A percentile compares a stretch with the other conserved stretches of the same genome.
phyloP scores from a whole-genome alignment of 1,284 basidiomycete species.

The Tilletia caries region DNA sequence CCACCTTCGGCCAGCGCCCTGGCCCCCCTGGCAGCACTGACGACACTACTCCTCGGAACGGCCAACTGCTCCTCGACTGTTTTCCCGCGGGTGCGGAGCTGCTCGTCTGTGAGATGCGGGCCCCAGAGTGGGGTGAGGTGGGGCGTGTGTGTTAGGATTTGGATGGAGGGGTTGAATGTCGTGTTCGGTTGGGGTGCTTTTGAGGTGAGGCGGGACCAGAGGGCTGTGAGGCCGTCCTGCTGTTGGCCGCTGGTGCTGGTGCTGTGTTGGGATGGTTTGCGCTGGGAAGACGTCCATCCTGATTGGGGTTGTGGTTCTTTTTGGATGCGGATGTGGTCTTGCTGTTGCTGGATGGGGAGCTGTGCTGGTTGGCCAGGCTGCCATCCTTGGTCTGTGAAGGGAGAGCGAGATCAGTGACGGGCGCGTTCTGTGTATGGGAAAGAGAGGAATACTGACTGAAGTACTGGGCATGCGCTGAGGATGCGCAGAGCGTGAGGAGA shows the following conservation, averaged over 20 bases:
- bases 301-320: background rate
- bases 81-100: background rate
- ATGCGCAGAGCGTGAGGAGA: background rate
- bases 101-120: background rate
- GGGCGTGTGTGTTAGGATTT: background rate
- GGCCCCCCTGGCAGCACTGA: background rate
- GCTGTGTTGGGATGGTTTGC: background rate
- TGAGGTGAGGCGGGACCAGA: background rate
- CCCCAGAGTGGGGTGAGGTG: background rate
- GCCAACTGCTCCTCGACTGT: constrained; percentile 3
- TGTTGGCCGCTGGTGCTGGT: too few species aligned
- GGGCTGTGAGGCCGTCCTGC: background rate
- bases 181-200: background rate
- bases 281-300: background rate
- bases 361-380: constrained; percentile 1
- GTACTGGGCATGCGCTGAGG: background rate
- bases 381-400: constrained; percentile 6
- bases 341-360: background rate
- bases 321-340: background rate
- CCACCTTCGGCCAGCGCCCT: background rate
- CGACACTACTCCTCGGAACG: constrained; percentile 8
- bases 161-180: background rate
- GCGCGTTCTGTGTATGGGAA: background rate
- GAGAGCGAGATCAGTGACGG: too few species aligned
- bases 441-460: background rate